These are phyloP conservation scores for Sclerotinia subarctica DNA, from an alignment of 2,329 filamentous ascomycete species.

Conservation along the genomic window DNA sequence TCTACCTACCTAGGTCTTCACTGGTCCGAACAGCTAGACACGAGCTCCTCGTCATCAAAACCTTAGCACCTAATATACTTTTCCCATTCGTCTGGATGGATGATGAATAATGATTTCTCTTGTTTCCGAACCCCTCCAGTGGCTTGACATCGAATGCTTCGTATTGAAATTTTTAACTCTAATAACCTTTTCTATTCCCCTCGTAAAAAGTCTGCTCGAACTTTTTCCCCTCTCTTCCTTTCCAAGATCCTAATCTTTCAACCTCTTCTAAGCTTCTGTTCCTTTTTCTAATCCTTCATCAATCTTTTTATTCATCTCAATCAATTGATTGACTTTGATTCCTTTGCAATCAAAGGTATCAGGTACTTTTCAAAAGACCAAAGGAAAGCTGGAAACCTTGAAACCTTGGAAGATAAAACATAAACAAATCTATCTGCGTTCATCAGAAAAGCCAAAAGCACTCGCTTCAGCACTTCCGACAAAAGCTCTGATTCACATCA, in stretches of 20 bases:
- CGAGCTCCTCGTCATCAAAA: conserved; percentile 3
- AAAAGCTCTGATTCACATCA: conserved; percentile 5
- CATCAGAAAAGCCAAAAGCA: neutral
- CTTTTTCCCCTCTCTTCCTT: neutral
- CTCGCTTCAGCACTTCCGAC: neutral
- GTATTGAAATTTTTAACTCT: neutral
- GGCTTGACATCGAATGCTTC: conserved; percentile 6
- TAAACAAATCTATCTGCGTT: conserved; percentile 5
- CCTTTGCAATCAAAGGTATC: neutral
- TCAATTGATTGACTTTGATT: neutral
- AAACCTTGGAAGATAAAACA: neutral
- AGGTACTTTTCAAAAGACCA: neutral
- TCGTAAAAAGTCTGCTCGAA: neutral
- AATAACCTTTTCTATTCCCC: neutral
- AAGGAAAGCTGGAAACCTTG: neutral
- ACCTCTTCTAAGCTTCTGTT: neutral
- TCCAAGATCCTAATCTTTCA: too few relatives aligned
- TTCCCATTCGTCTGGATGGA: neutral
- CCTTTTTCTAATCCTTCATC: neutral
- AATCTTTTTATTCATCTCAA: neutral
- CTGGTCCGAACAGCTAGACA: neutral
- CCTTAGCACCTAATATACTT: conserved; percentile 3
- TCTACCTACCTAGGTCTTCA: neutral
- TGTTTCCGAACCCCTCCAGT: neutral
- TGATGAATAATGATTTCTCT: neutral